These are phyloP conservation scores for Mangifera indica DNA, from an alignment of 345 rosid genomes.

Conservation along the genomic window DNA sequence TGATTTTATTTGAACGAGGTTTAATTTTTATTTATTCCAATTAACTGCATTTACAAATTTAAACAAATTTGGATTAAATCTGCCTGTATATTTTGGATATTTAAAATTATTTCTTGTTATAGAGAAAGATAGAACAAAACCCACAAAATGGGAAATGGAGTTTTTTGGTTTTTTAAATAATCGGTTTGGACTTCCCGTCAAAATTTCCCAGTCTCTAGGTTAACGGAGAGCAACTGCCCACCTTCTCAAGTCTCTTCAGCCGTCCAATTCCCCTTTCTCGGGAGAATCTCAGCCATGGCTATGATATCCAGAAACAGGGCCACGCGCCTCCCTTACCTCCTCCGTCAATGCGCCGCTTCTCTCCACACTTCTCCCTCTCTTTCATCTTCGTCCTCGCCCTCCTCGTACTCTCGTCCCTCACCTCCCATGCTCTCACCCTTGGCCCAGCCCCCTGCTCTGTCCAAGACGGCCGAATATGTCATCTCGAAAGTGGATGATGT, in stretches of 20 bases:
- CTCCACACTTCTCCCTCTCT: conserved; percentile 62
- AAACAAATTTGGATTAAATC: no score
- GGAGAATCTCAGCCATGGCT: conserved; percentile 43
- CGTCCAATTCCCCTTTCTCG: neutral
- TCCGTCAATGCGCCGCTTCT: conserved; percentile 44
- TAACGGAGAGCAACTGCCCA: neutral
- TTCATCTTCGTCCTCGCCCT: conserved; percentile 44
- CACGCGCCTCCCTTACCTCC: conserved; percentile 65
- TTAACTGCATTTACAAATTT: no score
- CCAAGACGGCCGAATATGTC: conserved; percentile 87
- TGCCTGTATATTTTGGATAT: no score
- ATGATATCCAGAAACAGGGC: conserved; percentile 57
- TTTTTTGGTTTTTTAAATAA: no score
- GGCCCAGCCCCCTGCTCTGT: conserved; percentile 53
- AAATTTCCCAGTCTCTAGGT: neutral
- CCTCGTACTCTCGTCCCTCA: conserved; percentile 56
- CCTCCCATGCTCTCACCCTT: conserved; percentile 53
- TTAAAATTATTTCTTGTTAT: no score
- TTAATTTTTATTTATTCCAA: no score
- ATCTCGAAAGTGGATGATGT: conserved; percentile 95
- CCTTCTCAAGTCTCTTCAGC: neutral
- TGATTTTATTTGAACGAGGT: no score
- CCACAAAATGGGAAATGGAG: no score
- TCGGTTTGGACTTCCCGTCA: neutral
- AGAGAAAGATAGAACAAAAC: no score